Conservation (phyloP, 2,329 filamentous ascomycete genomes). For the Diaporthe vexans region DNA sequence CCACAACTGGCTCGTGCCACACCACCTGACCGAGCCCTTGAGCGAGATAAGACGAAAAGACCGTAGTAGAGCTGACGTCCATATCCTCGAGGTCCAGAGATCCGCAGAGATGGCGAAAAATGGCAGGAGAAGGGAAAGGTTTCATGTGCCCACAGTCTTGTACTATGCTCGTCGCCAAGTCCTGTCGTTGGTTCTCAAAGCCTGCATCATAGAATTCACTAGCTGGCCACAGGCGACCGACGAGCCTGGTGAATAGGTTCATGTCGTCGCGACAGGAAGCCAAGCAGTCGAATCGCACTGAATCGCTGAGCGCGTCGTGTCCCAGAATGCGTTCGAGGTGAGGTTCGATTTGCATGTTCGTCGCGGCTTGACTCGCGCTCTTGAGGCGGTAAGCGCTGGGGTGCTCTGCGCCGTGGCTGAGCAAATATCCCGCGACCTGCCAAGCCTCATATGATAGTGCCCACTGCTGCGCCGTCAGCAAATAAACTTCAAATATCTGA, state of each 20-base stretch:
- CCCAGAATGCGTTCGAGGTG: neutral
- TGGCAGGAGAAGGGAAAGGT: neutral
- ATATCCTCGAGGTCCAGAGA: no score
- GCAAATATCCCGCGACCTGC: neutral
- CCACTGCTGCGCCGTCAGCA: neutral
- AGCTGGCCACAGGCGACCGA: neutral
- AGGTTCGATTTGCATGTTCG: rapidly evolving
- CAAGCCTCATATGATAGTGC: neutral
- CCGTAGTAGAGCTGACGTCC: neutral
- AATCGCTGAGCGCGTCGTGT: neutral
- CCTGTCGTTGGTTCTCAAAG: neutral
- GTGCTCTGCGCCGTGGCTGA: neutral
- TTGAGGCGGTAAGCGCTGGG: no score
- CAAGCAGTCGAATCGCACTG: neutral
- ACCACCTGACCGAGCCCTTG: neutral
- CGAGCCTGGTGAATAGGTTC: neutral
- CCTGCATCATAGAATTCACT: neutral
- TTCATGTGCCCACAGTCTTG: rapidly evolving
- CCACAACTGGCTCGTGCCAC: neutral
- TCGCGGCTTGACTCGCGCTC: no score
- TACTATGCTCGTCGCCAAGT: rapidly evolving
- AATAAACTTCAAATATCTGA: no score
- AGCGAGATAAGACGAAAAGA: neutral
- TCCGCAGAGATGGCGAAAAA: neutral
- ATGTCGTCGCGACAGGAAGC: neutral